A percentile compares a stretch with the other conserved stretches of the same genome.
Evolutionary conservation across 1,284 basidiomycete genomes (phyloP).

Genomic region (Trichosporon asahii): DNA sequence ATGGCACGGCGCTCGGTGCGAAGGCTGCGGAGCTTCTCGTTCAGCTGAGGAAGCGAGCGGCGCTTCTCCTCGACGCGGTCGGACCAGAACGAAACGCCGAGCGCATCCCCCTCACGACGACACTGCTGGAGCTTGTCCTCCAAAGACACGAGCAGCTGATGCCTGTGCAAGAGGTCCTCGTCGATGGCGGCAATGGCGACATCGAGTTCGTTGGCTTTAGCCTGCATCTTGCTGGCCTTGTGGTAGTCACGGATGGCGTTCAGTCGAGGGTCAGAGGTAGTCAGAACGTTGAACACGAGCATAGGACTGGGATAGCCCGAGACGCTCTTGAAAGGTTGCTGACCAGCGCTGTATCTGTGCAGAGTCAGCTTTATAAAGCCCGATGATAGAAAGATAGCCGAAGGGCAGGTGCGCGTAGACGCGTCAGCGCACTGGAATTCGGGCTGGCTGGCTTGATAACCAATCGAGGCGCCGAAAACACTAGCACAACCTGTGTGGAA

Average conservation of each 20-base stretch:
- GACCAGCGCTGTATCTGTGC: conserved; percentile 45
- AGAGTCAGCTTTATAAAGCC: conserved; percentile 1
- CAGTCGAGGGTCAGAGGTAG: conserved; percentile 47
- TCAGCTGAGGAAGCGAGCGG: conserved; percentile 27
- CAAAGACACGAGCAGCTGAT: conserved; percentile 37
- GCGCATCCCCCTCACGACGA: conserved; percentile 29
- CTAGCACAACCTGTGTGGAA: not conserved
- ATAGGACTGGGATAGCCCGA: conserved; percentile 38
- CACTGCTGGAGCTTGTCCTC: conserved; percentile 37
- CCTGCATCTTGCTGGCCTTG: conserved; percentile 35
- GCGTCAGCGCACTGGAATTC: conserved; percentile 17
- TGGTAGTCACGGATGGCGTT: conserved; percentile 44
- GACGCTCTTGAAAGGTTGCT: conserved; percentile 37
- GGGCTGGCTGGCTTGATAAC: not conserved
- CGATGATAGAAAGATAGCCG: conserved; percentile 10
- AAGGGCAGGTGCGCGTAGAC: conserved; percentile 11
- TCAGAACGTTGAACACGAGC: conserved; percentile 47
- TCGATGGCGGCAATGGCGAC: conserved; percentile 30
- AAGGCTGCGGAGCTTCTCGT: conserved; percentile 25
- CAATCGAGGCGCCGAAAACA: not conserved
- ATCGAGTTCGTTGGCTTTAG: conserved; percentile 29
- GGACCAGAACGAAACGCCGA: conserved; percentile 41
- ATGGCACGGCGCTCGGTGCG: conserved; percentile 27
- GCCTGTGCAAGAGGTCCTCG: conserved; percentile 34
- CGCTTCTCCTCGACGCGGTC: conserved; percentile 43